These are phyloP conservation scores for Dothistroma pini DNA, from an alignment of 2,329 filamentous ascomycete species.

Conservation along the genomic window DNA sequence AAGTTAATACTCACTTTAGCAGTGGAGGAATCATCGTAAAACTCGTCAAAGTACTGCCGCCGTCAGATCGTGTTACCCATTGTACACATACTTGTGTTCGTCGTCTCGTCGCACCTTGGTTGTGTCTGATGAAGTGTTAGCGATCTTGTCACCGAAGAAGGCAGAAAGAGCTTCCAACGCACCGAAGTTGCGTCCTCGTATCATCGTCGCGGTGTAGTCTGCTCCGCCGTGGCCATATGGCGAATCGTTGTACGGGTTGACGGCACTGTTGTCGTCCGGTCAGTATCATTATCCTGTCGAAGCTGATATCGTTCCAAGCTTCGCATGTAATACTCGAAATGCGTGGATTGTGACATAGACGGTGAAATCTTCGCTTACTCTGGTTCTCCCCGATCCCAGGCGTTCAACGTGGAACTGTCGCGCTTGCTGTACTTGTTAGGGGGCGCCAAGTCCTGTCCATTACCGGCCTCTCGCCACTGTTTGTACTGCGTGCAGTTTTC, in stretches of 20 bases:
- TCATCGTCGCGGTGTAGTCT: slow-evolving; percentile 23
- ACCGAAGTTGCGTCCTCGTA: slow-evolving; percentile 25
- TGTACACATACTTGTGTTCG: neutral
- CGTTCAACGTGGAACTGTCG: slow-evolving; percentile 18
- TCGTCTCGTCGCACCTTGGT: slow-evolving; percentile 16
- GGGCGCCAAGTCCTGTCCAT: slow-evolving; percentile 33
- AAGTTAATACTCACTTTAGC: slow-evolving; percentile 26
- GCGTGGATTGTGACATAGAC: slow-evolving; percentile 2
- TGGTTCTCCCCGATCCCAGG: slow-evolving; percentile 20
- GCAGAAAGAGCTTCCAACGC: neutral
- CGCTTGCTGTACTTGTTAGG: slow-evolving; percentile 33
- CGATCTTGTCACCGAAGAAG: neutral
- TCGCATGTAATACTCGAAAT: slow-evolving; percentile 2
- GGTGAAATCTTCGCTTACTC: slow-evolving; percentile 20
- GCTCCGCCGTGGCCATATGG: slow-evolving; percentile 15
- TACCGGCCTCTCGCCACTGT: slow-evolving; percentile 30
- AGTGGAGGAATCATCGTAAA: slow-evolving; percentile 29
- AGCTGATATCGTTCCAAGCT: slow-evolving; percentile 7
- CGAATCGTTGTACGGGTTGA: slow-evolving; percentile 17
- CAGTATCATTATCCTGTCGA: neutral
- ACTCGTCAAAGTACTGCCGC: slow-evolving; percentile 30
- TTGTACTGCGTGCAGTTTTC: slow-evolving; percentile 29
- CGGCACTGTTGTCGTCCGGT: slow-evolving; percentile 4
- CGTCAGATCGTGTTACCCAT: neutral
- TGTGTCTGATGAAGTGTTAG: slow-evolving; percentile 15